Percentiles rank a stretch among this genome's conserved stretches.
These are phyloP conservation scores for Phytophthora fragariae DNA, from an alignment of 352 stramenopile genomes.

Conservation along the genomic window DNA sequence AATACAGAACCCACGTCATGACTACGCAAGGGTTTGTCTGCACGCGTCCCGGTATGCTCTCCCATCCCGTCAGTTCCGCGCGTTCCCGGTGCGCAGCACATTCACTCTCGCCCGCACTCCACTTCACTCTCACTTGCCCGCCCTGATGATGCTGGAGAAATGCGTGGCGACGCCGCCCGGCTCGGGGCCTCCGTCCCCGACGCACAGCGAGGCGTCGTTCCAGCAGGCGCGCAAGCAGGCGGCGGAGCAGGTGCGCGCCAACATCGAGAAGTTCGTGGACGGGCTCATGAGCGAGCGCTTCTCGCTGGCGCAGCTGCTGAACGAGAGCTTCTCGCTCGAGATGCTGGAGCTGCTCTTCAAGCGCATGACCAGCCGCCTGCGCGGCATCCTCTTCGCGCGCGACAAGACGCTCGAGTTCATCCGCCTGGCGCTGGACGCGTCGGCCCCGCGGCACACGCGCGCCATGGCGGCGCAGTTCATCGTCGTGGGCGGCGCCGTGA, in stretches of 20 bases:
- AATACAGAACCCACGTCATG: no score
- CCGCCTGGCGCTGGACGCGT: conserved; percentile 63
- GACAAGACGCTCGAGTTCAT: conserved; percentile 83
- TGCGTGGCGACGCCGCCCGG: conserved; percentile 33
- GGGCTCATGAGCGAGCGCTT: conserved; percentile 76
- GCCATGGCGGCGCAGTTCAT: conserved; percentile 81
- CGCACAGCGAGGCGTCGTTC: conserved; percentile 38
- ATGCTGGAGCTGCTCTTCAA: conserved; percentile 90
- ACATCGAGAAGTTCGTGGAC: conserved; percentile 88
- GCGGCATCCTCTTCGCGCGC: conserved; percentile 74
- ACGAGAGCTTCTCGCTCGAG: conserved; percentile 84
- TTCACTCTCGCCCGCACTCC: no score
- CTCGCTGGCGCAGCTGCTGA: conserved; percentile 70
- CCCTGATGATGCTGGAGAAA: conserved; percentile 41
- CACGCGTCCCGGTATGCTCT: no score
- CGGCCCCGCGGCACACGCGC: conserved; percentile 66
- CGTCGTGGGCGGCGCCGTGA: conserved; percentile 69
- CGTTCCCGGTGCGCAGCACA: no score
- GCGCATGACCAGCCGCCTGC: conserved; percentile 83
- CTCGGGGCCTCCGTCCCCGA: conserved; percentile 37
- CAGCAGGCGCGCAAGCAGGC: conserved; percentile 60
- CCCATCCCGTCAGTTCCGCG: no score
- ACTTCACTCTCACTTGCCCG: no score
- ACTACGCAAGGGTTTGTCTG: no score
- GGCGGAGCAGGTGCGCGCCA: conserved; percentile 64